Base-by-base conservation (phyloP, 805 yeast species). In the Myxozyma sirexii region DNA sequence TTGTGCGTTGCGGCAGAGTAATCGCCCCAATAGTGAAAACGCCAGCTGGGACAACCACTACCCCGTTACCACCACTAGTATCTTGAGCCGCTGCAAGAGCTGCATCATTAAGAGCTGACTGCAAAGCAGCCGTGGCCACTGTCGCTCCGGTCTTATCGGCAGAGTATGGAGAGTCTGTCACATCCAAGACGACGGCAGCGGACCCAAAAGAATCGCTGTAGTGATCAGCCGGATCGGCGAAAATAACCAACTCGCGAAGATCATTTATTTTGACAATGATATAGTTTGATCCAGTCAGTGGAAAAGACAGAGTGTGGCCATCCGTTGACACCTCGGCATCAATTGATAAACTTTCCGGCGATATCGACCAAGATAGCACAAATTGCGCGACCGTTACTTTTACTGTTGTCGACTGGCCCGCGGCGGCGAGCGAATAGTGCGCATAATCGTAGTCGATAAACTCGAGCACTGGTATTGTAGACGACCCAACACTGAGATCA, bases 1-100 rank as follows among this genome's bases (percentile, higher is more conserved):
- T 26, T 12, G 49, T 46, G 38, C 44, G 27, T n/a, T 35, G 23
- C 42, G 46, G 56, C 38, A 59, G 56, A 15, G 56, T 43, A 43
- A 59, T 15, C 23, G 56, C 48, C n/a, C 58, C 62, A 13, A 54
- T 46, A 6, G 24, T 23, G 44, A 43, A 59, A 5, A 43, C 39
- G n/a, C 62, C 62, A n/a, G 59, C 45, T 15, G 62, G 62, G 13
- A 59, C 52, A 52, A 31, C 43, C 21, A 54, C 56, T 29, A 53
- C 43, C 19, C 21, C 42, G 5, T 15, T 38, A 2, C 21, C 42
- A 4, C 42, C 21, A 4, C 21, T n/a, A 8, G 49, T 33, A 26
- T 27, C 38, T n/a, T 41, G 15, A n/a, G 46, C 24, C 4, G 46
- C 47, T 1, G 57, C n/a, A 12, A 37, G 21, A 8, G 46, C 47